These are phyloP conservation scores for Strobilomyces dryophilus DNA, from an alignment of 768 basidiomycete genomes.

Conservation along the genomic window DNA sequence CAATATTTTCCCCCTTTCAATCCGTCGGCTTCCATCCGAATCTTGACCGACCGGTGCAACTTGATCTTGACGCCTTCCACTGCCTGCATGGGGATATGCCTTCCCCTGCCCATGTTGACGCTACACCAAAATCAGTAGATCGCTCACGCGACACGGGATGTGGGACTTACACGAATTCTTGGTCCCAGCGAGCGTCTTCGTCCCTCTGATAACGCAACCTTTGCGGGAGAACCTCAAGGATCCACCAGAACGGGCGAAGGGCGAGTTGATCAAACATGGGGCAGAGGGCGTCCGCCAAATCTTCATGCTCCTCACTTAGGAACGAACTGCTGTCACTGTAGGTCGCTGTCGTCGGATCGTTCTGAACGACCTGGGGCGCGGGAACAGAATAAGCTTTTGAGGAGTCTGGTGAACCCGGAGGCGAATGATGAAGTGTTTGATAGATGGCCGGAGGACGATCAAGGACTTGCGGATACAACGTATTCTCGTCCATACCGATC, in stretches of 20 bases:
- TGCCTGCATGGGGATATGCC: constrained; percentile 39
- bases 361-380: constrained; percentile 13
- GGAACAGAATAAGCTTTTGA: constrained; percentile 8
- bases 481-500: constrained; percentile 45
- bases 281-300: constrained; percentile 52
- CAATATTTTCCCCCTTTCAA: constrained; percentile 31
- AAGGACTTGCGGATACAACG: constrained; percentile 42
- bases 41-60: constrained; percentile 44
- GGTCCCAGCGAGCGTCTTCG: constrained; percentile 14
- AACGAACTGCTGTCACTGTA: constrained; percentile 18
- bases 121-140: constrained; percentile 11
- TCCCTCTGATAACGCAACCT: constrained; percentile 26
- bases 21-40: constrained; percentile 49
- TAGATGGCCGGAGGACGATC: constrained; percentile 38
- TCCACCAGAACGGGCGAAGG: constrained; percentile 51
- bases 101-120: constrained; percentile 39
- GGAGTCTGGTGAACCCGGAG: constrained; percentile 12
- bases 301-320: constrained; percentile 57
- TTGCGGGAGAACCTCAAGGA: constrained; percentile 53
- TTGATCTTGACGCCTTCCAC: constrained; percentile 37
- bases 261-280: constrained; percentile 54
- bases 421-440: constrained; percentile 19
- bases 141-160: background rate
- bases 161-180: constrained; percentile 15
- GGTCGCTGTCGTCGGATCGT: constrained; percentile 15